Evolutionary conservation across 768 basidiomycete genomes (phyloP), one percentile per base, ranked within the genome.

Genomic region (Suillus paluster): DNA sequence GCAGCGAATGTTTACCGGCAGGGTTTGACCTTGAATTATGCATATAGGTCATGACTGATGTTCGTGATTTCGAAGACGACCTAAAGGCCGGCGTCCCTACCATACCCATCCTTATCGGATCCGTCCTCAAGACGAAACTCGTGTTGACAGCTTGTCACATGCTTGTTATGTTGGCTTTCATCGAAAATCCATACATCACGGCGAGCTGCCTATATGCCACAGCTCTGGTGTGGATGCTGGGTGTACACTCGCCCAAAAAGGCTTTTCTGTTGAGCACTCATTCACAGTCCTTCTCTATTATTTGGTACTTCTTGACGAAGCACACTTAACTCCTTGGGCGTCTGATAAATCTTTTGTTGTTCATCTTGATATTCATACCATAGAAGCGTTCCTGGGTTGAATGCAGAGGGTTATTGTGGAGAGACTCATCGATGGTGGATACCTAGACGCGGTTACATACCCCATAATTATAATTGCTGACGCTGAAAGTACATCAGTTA

Each of bases 101-200:
- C 11, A 49, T 49, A 49, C 48, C 48, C 9, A 25, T 49, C 48
- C 48, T 49, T 49, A 17, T 49, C 27, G 48, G 48, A 27, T 49
- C 48, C 9, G 9, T 49, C 27, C 25, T 27, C 17, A 30, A 19
- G 15, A 27, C 48, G 17, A 49, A 27, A 25, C 17, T 30, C 48
- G 17, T 49, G 19, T 11, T 49, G 9, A 49, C 48, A 2, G 17
- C 48, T 19, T 50, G 49, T 30, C 49, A 50, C 11, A 30, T 50
- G 27, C 5, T 50, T 2, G 49, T 50, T 12, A 30, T 50, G 49
- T n/a, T 30, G 19, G 19, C 49, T 19, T 50, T 50, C 27, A 50
- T 50, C 5, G 49, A n/a, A 19, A 50, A 50, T 10, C 19, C 27
- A n/a, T 50, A 50, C 19, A 50, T 50, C 1, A 30, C 19, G 49